Evolutionary conservation across 257 asterid species (phyloP).

Genomic region (Forsythia suspensa): DNA sequence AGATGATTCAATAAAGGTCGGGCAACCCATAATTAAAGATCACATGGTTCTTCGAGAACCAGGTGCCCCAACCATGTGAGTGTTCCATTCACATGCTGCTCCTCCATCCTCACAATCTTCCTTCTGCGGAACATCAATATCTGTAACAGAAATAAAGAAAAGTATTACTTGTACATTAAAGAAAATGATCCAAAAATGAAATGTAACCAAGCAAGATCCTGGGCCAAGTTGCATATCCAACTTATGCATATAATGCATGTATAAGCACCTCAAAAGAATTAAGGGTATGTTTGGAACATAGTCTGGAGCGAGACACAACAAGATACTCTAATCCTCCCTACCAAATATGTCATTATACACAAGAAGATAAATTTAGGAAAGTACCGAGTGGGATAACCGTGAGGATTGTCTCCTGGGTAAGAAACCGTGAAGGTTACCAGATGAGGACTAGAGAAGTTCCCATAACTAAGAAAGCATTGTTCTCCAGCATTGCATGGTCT

Average conservation of each 20-base stretch:
- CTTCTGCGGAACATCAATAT: constrained; percentile 47
- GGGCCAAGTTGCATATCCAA: background rate
- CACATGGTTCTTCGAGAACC: constrained; percentile 68
- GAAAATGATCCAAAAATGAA: background rate
- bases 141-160: constrained; percentile 36
- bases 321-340: no score
- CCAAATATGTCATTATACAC: no score
- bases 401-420: constrained; percentile 76
- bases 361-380: constrained; percentile 11
- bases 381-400: constrained; percentile 85
- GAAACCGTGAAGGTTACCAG: constrained; percentile 87
- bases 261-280: background rate
- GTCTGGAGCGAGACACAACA: no score
- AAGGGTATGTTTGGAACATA: no score
- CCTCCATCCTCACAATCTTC: constrained; percentile 39
- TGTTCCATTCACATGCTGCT: constrained; percentile 47
- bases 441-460: constrained; percentile 84
- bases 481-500: constrained; percentile 80
- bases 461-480: constrained; percentile 89
- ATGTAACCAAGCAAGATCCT: background rate
- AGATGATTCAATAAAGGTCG: constrained; percentile 63
- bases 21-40: constrained; percentile 82
- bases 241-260: background rate
- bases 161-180: no score
- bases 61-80: constrained; percentile 92